Conservation (phyloP, 2,329 filamentous ascomycete genomes). For the Metarhizium album region DNA sequence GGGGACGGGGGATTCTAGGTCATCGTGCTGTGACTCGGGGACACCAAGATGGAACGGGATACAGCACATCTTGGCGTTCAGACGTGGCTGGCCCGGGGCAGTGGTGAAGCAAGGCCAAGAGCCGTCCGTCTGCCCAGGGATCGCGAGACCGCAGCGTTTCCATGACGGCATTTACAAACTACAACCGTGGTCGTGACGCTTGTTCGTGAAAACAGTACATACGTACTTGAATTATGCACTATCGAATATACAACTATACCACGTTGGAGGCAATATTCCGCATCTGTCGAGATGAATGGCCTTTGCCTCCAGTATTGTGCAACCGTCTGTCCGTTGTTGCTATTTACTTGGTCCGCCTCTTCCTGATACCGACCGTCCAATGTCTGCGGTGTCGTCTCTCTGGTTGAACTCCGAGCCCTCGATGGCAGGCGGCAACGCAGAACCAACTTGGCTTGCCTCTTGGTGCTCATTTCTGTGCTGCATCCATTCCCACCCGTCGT, state of each 20-base stretch:
- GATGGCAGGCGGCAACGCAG: neutral
- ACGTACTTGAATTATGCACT: constrained; percentile 14
- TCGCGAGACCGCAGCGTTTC: too few relatives aligned
- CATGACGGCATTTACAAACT: neutral
- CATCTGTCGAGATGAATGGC: neutral
- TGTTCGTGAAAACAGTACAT: neutral
- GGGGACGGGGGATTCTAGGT: too few relatives aligned
- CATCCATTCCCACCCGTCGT: neutral
- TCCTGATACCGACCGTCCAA: neutral
- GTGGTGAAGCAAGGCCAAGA: too few relatives aligned
- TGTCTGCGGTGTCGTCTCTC: neutral
- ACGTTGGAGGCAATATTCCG: constrained; percentile 3
- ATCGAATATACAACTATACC: constrained; percentile 14
- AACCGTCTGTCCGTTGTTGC: neutral
- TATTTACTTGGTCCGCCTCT: constrained; percentile 4
- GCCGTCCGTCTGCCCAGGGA: too few relatives aligned
- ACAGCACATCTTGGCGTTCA: too few relatives aligned
- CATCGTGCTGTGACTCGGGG: too few relatives aligned
- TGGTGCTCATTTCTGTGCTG: neutral
- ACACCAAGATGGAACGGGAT: too few relatives aligned
- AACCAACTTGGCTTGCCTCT: neutral
- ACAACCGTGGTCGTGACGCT: neutral
- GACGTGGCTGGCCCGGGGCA: too few relatives aligned
- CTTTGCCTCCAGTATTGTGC: neutral
- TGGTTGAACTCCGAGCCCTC: neutral